Base-by-base conservation (phyloP, 371 early-diverging fungal genomes). In the Capillidium heterosporum region DNA sequence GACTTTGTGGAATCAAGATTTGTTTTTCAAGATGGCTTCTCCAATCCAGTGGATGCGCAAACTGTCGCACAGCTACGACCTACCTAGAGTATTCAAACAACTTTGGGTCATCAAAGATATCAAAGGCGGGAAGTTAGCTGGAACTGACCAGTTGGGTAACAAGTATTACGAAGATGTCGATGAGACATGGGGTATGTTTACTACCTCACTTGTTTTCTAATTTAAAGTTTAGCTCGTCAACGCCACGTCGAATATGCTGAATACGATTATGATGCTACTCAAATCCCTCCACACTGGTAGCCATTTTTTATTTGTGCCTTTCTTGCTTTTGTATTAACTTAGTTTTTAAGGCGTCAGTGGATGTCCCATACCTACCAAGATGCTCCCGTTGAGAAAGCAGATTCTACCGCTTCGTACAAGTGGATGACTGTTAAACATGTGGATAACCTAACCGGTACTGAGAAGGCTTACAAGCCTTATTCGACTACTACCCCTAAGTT, bases 261-360 rank as follows among this genome's bases (percentile, higher is more conserved):
- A 59, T 83, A 80, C 68, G 71, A 75, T 59, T 66, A 61, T 47
- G 92, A 93, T 63, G 74, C 84, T 32, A 75, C 76, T 41, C 84
- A 86, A 68, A 80, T 93, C 56, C 82, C 91, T 27, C 83, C 95
- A 43, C 86, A 87, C 71, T 95, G 95, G 90, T 87, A 47, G 75
- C 55, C 28, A 0, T 1, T 31, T 5, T 17, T 47, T 19, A 8
- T 47, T 47, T 47, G 11, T 17, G 8, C 24, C 11, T 21, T 47
- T 10, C 10, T 19, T 17, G 8, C 10, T 19, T 17, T 17, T 47
- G 21, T 19, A 10, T 17, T 19, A 17, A 17, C 10, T 19, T 21
- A 47, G 21, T 17, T 17, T 47, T 47, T 19, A 47, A 47, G 47
- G 47, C 47, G 47, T 21, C 11, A 83, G 63, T 95, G 95, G 95